Evolutionary conservation across 2,329 filamentous ascomycete genomes (phyloP), one percentile per base, ranked within the genome.

Genomic region (Bimuria novae-zelandiae): DNA sequence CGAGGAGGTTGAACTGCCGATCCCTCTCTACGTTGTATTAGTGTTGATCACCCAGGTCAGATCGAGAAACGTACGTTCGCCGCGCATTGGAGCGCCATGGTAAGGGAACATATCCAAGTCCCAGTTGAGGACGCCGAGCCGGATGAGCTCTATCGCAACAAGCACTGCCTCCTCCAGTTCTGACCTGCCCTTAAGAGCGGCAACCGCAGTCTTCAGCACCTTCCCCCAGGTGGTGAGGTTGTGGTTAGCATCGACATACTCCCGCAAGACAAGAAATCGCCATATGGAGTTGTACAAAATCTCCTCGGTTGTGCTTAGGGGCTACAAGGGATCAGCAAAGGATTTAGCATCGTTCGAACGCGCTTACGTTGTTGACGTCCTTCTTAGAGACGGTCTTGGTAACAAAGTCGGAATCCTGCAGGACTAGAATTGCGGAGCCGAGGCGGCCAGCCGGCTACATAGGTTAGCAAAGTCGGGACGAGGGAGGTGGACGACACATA

Each of bases 201-300:
- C 78, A 22, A 96, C 76, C 3, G 89, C 87, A 25, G 84, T 83
- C 25, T 86, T 85, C 33, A 97, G 79, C 17, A 90, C 90, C 63
- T 87, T 85, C 14, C 69, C 94, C 91, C 92, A 96, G 7, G 79
- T 76, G 7, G 92, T 96, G 55, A 97, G 81, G 54, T 87, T 84
- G 73, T 97, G 93, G 54, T 84, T 82, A 45, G 86, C 81, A 62
- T 94, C 85, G 41, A 96, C 81, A 66, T 97, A 99, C 21, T 88
- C 92, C 54, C 92, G 86, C 43, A 97, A 81, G 68, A 96, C 90
- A 19, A 99, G 81, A 74, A 97, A 94, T 50, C 92, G 85, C 89
- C 91, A 97, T 53, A 93, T 82, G 6, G 88, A 84, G 64, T 96
- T 90, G 16, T 91, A 78, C 21, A 83, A 77, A 49, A 93, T 82